phyloP scores from a whole-genome alignment of 1,139 yeast species.

The Blastobotrys malaysiensis region DNA sequence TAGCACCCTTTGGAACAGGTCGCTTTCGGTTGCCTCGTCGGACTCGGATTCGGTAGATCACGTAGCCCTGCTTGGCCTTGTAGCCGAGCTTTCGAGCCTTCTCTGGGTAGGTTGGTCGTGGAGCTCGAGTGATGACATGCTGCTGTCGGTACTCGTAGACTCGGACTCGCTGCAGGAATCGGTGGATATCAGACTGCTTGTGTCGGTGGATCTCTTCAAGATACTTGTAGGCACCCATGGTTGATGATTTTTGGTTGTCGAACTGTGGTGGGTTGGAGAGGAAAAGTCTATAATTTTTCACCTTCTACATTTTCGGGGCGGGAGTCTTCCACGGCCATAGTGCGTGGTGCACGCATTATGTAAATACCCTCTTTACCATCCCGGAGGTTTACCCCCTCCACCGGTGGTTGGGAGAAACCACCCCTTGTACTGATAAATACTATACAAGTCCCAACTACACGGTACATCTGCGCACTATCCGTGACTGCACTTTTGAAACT shows the following conservation, averaged over 20 bases:
- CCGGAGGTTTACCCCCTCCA: too few relatives aligned
- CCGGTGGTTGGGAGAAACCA: too few relatives aligned
- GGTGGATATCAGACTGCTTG: conserved; percentile 99
- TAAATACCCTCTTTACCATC: too few relatives aligned
- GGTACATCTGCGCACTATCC: not conserved
- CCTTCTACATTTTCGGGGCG: not conserved
- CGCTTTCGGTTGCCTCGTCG: conserved; percentile 99
- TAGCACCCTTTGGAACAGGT: conserved; percentile 99
- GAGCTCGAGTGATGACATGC: conserved; percentile 97
- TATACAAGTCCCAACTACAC: not conserved
- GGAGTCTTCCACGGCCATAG: not conserved
- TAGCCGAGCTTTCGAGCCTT: conserved; percentile 99
- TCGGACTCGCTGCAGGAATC: conserved; percentile 99
- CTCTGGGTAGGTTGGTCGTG: conserved; percentile 99
- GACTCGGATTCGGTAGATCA: conserved; percentile 96
- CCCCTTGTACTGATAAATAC: not conserved
- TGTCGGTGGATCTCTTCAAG: conserved; percentile 99
- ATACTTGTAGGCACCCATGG: conserved; percentile 99
- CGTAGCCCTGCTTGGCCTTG: conserved; percentile 99
- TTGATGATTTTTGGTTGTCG: not conserved
- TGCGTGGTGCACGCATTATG: conserved; percentile 1
- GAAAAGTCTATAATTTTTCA: not conserved
- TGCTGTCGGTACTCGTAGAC: conserved; percentile 99
- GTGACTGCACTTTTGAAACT: not conserved
- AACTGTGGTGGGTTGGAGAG: conserved; percentile 1